phyloP scores from a whole-genome alignment of 176 grass and related monocot species.

The Eremochloa ophiuroides region DNA sequence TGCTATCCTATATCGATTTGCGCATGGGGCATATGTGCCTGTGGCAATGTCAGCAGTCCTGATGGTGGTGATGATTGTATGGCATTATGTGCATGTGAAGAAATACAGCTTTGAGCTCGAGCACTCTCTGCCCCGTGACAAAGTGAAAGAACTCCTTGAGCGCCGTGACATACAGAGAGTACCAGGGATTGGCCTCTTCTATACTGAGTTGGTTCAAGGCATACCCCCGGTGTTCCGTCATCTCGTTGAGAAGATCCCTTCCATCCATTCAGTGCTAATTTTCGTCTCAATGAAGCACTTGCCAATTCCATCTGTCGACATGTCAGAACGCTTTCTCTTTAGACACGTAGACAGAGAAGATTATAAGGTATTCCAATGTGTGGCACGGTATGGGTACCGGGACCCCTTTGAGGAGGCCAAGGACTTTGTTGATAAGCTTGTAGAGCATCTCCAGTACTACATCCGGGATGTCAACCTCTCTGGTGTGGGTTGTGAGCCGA shows the following conservation, averaged over 20 bases:
- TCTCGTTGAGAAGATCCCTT: constrained; percentile 35
- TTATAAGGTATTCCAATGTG: constrained; percentile 22
- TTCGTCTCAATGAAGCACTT: constrained; percentile 48
- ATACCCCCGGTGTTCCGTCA: constrained; percentile 44
- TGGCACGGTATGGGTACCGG: constrained; percentile 16
- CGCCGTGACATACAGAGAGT: constrained; percentile 20
- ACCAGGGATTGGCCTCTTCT: constrained; percentile 41
- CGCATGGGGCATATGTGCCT: constrained; percentile 32
- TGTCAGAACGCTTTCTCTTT: constrained; percentile 1
- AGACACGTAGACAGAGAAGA: constrained; percentile 12
- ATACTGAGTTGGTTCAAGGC: constrained; percentile 49
- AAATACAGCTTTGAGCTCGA: constrained; percentile 36
- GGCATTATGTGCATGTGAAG: constrained; percentile 45
- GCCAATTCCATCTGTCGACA: neutral
- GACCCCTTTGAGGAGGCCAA: constrained; percentile 23
- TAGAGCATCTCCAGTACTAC: constrained; percentile 29
- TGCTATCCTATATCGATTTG: constrained; percentile 40
- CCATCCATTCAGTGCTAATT: constrained; percentile 45
- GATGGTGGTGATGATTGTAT: constrained; percentile 39
- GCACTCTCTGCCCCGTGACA: constrained; percentile 23
- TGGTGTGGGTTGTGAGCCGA: neutral
- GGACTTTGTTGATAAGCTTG: neutral
- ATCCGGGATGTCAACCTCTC: constrained; percentile 25
- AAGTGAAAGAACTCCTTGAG: constrained; percentile 5
- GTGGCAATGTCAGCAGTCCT: constrained; percentile 28